Conservation (phyloP, 176 grass and related monocot genomes). For the Carex kokanica region DNA sequence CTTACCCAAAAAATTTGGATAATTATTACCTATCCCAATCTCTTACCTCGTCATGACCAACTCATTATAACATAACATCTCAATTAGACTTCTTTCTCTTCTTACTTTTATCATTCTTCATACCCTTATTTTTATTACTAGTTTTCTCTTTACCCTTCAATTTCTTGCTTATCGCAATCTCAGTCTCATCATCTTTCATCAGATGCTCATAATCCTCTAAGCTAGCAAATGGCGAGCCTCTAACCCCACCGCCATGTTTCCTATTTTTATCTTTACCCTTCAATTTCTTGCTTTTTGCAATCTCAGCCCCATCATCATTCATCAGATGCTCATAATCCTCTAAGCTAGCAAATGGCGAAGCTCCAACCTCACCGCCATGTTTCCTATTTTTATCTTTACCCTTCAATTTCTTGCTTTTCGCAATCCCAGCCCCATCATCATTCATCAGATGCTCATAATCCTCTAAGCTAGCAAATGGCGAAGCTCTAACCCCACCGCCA, state of each 20-base stretch:
- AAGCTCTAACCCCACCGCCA: conserved; percentile 26
- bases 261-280: conserved; percentile 28
- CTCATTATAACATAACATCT: neutral
- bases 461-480: conserved; percentile 82
- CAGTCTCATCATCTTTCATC: conserved; percentile 20
- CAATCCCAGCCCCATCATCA: neutral
- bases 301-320: neutral
- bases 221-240: conserved; percentile 69
- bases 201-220: conserved; percentile 77
- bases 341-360: conserved; percentile 73
- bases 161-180: conserved; percentile 14
- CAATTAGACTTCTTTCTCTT: conserved; percentile 37
- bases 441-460: conserved; percentile 74
- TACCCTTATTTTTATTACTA: conserved; percentile 16
- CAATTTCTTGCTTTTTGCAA: conserved; percentile 8
- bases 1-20: neutral
- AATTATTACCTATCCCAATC: neutral
- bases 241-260: conserved; percentile 28
- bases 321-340: conserved; percentile 82
- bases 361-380: conserved; percentile 24
- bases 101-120: conserved; percentile 29
- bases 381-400: conserved; percentile 33
- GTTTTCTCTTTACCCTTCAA: conserved; percentile 28
- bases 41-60: neutral
- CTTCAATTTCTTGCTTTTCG: conserved; percentile 15